These are phyloP conservation scores for Thalassiosira delicatula DNA, from an alignment of 352 stramenopile species.

Conservation along the genomic window DNA sequence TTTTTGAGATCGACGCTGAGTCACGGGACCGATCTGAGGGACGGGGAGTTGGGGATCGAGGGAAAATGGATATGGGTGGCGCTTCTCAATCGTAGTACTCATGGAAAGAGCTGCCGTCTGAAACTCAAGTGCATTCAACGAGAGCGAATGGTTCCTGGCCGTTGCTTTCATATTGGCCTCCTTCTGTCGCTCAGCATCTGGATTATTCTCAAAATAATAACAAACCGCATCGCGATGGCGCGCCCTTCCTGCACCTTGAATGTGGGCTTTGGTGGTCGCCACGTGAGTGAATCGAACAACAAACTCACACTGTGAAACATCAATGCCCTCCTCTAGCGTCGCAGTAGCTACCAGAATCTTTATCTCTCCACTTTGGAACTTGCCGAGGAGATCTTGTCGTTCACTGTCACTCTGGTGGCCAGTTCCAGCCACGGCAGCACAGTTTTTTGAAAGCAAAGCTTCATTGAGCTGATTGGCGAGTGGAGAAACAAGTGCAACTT, in stretches of 20 bases:
- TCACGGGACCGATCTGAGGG: too few relatives aligned
- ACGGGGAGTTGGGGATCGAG: not conserved
- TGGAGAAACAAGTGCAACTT: not conserved
- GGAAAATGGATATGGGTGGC: not conserved
- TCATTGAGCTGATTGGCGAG: not conserved
- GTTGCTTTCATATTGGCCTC: conserved; percentile 1
- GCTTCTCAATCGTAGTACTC: not conserved
- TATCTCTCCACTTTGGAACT: not conserved
- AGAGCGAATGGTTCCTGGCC: conserved; percentile 8
- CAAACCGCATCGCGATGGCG: conserved; percentile 5
- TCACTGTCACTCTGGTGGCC: not conserved
- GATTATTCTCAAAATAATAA: conserved; percentile 27
- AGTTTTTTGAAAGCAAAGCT: not conserved
- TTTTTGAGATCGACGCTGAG: too few relatives aligned
- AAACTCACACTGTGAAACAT: conserved; percentile 31
- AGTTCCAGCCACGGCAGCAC: too few relatives aligned
- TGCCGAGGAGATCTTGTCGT: not conserved
- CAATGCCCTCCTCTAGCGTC: conserved; percentile 29
- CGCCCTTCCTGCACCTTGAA: conserved; percentile 16
- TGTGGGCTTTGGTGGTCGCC: conserved; percentile 27
- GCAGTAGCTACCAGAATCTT: conserved; percentile 20
- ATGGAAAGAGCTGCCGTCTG: not conserved
- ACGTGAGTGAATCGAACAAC: conserved; percentile 17
- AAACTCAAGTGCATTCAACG: not conserved
- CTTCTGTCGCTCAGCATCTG: conserved; percentile 10